Evolutionary conservation across 106 monocot genomes (phyloP), one percentile per base, ranked within the genome.

Genomic region (Agapanthus africanus): DNA sequence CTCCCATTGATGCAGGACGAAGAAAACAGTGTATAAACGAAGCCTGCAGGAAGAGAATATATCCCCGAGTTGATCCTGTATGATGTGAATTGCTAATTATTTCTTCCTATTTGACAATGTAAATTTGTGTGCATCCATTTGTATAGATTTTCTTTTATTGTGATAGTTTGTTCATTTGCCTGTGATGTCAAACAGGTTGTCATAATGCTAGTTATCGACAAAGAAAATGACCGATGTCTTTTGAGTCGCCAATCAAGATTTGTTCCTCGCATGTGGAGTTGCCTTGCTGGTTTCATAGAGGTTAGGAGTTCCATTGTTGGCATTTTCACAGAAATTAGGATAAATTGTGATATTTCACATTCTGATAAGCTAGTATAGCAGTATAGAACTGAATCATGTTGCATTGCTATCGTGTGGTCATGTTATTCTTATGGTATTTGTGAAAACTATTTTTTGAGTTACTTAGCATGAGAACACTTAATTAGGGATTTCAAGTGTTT

Each of bases 231-330:
- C 65, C 78, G 91, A 37, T 88, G 78, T 46, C 88, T 95, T 49
- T 77, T 95, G 70, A 91, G 95, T 70, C 91, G 88, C 47, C 95
- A 91, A 54, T 91, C 88, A 44, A 91, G 85, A 77, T 95, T 91
- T 76, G 95, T 85, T 9, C 91, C 95, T 27, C 95, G 95, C 30
- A 88, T 95, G 95, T 95, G 95, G 95, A 95, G 95, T 59, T 95
- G 95, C 67, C 85, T 95, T 81, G 85, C 95, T 66, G 95, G 95
- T 63, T 95, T 91, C 50, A 81, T 91, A 71, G 95, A 95, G 91
- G 95, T 91, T 61, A 22, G 4, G 3, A 23, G 14, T 66, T 15
- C 19, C 30, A 4, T 40, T 37, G 59, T 59, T 59, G 59, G 28
- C 9, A 9, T 23, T 36, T 61, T 61, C n/a, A 34, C n/a, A 61